phyloP scores from a whole-genome alignment of 2,329 filamentous ascomycete genomes.

The Plenodomus tracheiphilus region DNA sequence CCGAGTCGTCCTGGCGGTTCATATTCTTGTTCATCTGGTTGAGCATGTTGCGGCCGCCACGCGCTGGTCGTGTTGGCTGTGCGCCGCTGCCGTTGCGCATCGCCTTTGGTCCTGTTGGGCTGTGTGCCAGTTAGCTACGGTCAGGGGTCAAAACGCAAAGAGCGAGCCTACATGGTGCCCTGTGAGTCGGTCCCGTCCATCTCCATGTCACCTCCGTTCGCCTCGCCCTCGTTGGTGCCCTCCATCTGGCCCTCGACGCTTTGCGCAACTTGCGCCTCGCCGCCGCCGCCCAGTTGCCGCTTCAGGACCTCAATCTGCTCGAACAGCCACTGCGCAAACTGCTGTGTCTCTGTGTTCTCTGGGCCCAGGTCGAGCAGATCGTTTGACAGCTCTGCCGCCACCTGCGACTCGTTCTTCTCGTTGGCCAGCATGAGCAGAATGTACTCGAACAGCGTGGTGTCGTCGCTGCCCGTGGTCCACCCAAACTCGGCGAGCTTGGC shows the following conservation, averaged over 20 bases:
- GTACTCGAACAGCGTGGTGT: conserved; percentile 88
- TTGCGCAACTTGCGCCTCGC: conserved; percentile 30
- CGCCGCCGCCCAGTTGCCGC: conserved; percentile 58
- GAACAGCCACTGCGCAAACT: conserved; percentile 94
- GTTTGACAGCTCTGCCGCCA: conserved; percentile 82
- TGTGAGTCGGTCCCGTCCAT: conserved; percentile 64
- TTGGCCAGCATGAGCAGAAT: conserved; percentile 97
- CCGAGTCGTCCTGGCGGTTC: conserved; percentile 75
- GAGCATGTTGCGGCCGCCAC: conserved; percentile 71
- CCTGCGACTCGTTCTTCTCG: conserved; percentile 88
- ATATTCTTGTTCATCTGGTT: conserved; percentile 82
- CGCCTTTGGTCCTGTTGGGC: conserved; percentile 90
- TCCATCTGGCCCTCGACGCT: conserved; percentile 28
- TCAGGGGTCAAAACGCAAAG: conserved; percentile 1
- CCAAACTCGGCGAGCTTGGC: conserved; percentile 91
- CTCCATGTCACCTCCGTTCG: conserved; percentile 62
- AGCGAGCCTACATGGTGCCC: conserved; percentile 49
- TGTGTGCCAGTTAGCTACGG: conserved; percentile 44
- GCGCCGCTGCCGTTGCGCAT: conserved; percentile 74
- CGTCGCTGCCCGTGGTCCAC: conserved; percentile 81
- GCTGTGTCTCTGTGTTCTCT: conserved; percentile 78
- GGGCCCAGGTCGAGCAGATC: conserved; percentile 82
- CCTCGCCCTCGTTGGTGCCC: conserved; percentile 28
- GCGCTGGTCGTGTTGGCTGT: conserved; percentile 42
- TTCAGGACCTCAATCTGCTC: conserved; percentile 74